Evolutionary conservation across 139 green algal species (phyloP), one percentile per base, ranked within the genome.

Genomic region (Penium margaritaceum): DNA sequence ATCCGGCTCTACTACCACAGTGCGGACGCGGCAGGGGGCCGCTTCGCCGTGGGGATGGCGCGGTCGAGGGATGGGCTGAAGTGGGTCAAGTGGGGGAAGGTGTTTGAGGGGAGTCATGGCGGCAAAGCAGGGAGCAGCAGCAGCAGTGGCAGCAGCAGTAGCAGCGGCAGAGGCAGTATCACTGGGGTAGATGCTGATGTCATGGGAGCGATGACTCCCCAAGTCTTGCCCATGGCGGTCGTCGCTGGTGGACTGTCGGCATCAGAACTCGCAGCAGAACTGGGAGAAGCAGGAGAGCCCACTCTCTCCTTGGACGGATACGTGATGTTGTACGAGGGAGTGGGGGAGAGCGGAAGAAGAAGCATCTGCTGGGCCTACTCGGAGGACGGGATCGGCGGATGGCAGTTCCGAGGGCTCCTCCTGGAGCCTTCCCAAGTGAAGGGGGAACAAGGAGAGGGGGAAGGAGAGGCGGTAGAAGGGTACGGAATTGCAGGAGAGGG

Each of bases 1-100:
- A 67, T 83, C 30, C 55, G 73, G 29, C 78, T 83, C 35, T 81
- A 78, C 72, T 83, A 83, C 53, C 72, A 81, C 62, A 54, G 17
- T 1, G 5, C 74, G 3, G 21, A 82, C 35, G 19, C 24, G 34
- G 32, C 4, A 21, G n/a, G 3, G 14, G 73, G 73, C 12, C 57
- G 24, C 5, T 83, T 83, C 60, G 9, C 17, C 24, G 58, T 81
- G 5, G 76, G 76, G 19, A 44, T 82, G 21, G 76, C 76, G 1
- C 76, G 76, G 7, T 83, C 76, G 6, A 41, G 62, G 2, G 75
- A 81, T 34, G 75, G 75, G n/a, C 1, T 81, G 12, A 63, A 74
- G 34, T 81, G 70, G 70, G 12, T 70, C 21, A 81, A 81, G 60
- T 34, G 63, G 15, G 75, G 75, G 34, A 15, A 21, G 46, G 32